Evolutionary conservation across 306 rosid genomes (phyloP), one percentile per base, ranked within the genome.

Genomic region (Argentina anserina): DNA sequence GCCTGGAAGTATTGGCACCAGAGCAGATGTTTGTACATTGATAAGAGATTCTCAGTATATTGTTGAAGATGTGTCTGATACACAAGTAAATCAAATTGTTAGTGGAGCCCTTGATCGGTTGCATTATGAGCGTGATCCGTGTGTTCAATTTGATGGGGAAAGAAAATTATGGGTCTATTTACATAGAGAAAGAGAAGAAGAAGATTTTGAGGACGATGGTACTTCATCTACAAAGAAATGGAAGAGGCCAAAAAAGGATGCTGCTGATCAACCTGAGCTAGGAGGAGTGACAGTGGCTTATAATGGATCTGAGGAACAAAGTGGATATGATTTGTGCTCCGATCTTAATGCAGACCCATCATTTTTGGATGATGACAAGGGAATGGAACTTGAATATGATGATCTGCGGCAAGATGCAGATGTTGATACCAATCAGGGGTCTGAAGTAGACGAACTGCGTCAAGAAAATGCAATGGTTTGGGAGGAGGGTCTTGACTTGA

Each of bases 111-210:
- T 95, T 83, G 99, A 95, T 78, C 90, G 99, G 34, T 85, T 95
- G 88, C 99, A 95, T 80, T 95, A 95, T 84, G 99, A 95, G 74
- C 97, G 99, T 61, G 99, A 95, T 78, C 99, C 99, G 74, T 95
- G 97, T 83, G 99, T 95, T 21, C 99, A 90, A 70, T 95, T 90
- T 81, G 99, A 95, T 39, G 97, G 93, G 37, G 99, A 95, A 80
- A 90, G 97, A 75, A 92, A 95, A 81, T 76, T 95, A 72, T 95
- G 99, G 99, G 99, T 90, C 78, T 95, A 95, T 80, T 88, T 95
- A 79, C 99, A 95, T 67, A 90, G 96, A 81, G 99, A 95, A 80
- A 89, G 99, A 79, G 99, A 95, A 76, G 99, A 95, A 71, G 99
- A 95, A 84, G 99, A 92, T 84, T 95, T 95, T 70, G 99, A 92